Conservation (phyloP, 1,139 yeast genomes). For the Nakaseomyces nivariensis region DNA sequence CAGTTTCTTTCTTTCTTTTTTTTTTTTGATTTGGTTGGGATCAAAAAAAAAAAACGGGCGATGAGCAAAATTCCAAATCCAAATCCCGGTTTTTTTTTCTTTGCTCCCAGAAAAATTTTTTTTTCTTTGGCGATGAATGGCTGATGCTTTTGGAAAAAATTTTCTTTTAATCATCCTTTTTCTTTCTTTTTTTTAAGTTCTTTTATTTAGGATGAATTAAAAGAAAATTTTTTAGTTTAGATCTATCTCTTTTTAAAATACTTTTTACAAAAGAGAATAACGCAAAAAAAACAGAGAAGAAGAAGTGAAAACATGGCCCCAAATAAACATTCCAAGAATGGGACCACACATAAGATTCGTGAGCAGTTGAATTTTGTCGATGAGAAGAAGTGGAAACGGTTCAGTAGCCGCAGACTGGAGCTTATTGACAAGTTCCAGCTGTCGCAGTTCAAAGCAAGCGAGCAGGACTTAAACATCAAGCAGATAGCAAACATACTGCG, state of each 20-base stretch:
- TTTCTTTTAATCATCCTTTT: background rate
- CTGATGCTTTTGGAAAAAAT: background rate
- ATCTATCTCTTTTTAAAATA: too few relatives aligned
- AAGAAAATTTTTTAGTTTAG: background rate
- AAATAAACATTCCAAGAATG: constrained; percentile 25
- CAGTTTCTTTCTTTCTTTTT: background rate
- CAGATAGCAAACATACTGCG: constrained; percentile 69
- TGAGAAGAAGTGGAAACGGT: constrained; percentile 77
- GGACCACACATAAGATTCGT: constrained; percentile 74
- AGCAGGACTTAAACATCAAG: constrained; percentile 74
- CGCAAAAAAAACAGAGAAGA: too few relatives aligned
- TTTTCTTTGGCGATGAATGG: too few relatives aligned
- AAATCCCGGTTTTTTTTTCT: too few relatives aligned
- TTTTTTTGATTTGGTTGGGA: background rate
- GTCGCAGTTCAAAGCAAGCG: constrained; percentile 76
- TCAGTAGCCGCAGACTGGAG: constrained; percentile 79
- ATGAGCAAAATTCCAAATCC: too few relatives aligned
- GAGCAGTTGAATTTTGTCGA: constrained; percentile 65
- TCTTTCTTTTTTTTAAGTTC: background rate
- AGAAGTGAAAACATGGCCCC: background rate
- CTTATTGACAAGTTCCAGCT: constrained; percentile 73
- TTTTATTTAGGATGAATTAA: background rate
- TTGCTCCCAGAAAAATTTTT: too few relatives aligned
- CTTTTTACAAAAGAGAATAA: too few relatives aligned
- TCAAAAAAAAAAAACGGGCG: too few relatives aligned